Conservation (phyloP, 2,329 filamentous ascomycete species). For the Purpureocillium takamizusanense region DNA sequence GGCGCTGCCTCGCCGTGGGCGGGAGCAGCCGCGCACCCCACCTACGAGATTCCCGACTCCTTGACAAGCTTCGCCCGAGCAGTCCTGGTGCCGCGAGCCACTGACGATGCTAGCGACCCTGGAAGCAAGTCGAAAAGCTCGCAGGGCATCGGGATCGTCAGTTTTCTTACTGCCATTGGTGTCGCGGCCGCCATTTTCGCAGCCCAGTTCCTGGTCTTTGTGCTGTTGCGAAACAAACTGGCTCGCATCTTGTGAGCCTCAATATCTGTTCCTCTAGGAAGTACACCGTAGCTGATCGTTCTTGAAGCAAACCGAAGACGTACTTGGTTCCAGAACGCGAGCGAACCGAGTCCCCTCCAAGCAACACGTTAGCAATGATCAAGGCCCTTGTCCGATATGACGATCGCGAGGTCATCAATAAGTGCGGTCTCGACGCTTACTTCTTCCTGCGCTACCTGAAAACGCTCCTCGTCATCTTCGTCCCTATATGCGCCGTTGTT, state of each 20-base stretch:
- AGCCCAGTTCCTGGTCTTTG: slow-evolving; percentile 59
- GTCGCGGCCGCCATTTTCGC: slow-evolving; percentile 55
- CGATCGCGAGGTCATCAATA: slow-evolving; percentile 80
- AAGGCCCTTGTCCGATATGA: slow-evolving; percentile 56
- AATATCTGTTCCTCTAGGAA: too few species aligned
- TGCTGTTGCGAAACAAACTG: slow-evolving; percentile 68
- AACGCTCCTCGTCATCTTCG: slow-evolving; percentile 77
- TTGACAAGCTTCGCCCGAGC: background rate
- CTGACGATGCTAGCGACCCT: background rate
- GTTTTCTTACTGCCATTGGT: slow-evolving; percentile 55
- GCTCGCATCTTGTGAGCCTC: slow-evolving; percentile 69
- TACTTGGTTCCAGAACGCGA: slow-evolving; percentile 81
- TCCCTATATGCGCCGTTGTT: slow-evolving; percentile 69
- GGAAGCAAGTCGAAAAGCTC: slow-evolving; percentile 27
- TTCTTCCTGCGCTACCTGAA: slow-evolving; percentile 87
- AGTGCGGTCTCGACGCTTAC: slow-evolving; percentile 93
- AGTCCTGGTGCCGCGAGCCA: too few species aligned
- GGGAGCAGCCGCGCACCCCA: too few species aligned
- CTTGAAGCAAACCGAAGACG: slow-evolving; percentile 64
- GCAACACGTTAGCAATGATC: slow-evolving; percentile 40
- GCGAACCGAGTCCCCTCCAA: slow-evolving; percentile 66
- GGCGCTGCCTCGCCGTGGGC: background rate
- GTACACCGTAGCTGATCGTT: background rate
- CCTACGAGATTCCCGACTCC: too few species aligned
- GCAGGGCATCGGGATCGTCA: slow-evolving; percentile 29